Evolutionary conservation across 139 green algal species (phyloP).

Genomic region (Microglena sp.): DNA sequence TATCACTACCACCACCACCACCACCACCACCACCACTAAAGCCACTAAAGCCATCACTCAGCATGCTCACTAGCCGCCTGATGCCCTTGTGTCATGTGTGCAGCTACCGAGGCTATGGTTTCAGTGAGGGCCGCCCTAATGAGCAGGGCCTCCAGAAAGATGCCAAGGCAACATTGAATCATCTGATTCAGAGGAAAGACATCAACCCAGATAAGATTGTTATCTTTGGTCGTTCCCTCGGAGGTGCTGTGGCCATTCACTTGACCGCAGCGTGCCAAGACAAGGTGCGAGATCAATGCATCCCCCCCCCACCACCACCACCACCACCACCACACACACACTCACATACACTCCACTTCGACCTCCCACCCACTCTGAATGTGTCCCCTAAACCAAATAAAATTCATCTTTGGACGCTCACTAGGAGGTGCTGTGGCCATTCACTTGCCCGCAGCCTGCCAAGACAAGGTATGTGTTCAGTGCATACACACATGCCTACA

Average conservation of each 20-base stretch:
- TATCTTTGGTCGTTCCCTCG: constrained; percentile 73
- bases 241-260: constrained; percentile 72
- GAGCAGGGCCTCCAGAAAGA: constrained; percentile 67
- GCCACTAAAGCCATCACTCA: too few relatives aligned
- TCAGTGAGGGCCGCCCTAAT: constrained; percentile 51
- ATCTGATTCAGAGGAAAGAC: constrained; percentile 39
- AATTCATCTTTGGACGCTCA: constrained; percentile 70
- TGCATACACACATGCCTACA: not conserved
- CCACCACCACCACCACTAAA: too few relatives aligned
- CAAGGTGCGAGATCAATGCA: too few relatives aligned
- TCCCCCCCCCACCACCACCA: too few relatives aligned
- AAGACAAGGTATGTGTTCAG: constrained; percentile 28
- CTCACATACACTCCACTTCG: too few relatives aligned
- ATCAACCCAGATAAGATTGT: constrained; percentile 44
- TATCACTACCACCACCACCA: too few relatives aligned
- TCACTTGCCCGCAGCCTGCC: constrained; percentile 45
- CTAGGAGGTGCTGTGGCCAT: constrained; percentile 74
- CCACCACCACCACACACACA: too few relatives aligned
- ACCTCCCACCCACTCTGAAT: too few relatives aligned
- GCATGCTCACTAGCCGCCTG: too few relatives aligned
- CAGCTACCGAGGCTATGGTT: constrained; percentile 79
- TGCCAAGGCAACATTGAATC: constrained; percentile 46
- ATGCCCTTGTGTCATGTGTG: too few relatives aligned
- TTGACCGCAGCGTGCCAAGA: constrained; percentile 43
- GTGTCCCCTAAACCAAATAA: too few relatives aligned